Evolutionary conservation across 2,329 filamentous ascomycete species (phyloP).

Genomic region (Aspergillus ochraceus): DNA sequence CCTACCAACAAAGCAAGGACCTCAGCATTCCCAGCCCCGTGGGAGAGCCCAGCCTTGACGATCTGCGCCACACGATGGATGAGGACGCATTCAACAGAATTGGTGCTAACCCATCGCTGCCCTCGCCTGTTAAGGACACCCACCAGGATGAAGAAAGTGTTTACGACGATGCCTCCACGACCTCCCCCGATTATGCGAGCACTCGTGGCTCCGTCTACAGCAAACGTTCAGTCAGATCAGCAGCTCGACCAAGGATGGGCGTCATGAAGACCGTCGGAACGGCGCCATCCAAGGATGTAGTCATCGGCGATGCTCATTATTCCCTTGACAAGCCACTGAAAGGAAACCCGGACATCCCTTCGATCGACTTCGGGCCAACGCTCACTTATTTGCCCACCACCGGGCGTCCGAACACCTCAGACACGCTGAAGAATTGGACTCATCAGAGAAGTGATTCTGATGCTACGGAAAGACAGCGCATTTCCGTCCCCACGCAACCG

Average conservation of each 20-base stretch:
- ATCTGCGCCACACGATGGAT: conserved; percentile 45
- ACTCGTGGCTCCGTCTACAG: conserved; percentile 57
- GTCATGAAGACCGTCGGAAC: conserved; percentile 75
- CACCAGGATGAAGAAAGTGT: conserved; percentile 40
- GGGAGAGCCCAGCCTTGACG: conserved; percentile 41
- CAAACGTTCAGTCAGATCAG: conserved; percentile 39
- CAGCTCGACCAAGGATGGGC: conserved; percentile 69
- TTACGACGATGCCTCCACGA: conserved; percentile 64
- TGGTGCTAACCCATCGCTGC: conserved; percentile 28
- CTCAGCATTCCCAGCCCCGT: conserved; percentile 20
- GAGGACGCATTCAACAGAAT: conserved; percentile 54
- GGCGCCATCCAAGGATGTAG: conserved; percentile 43
- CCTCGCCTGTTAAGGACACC: conserved; percentile 27
- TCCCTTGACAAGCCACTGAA: conserved; percentile 31
- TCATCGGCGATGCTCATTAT: conserved; percentile 50
- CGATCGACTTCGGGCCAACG: conserved; percentile 84
- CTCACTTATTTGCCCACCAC: conserved; percentile 63
- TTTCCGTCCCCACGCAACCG: conserved; percentile 21
- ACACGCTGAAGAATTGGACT: conserved; percentile 46
- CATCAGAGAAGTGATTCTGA: conserved; percentile 36
- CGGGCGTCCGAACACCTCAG: conserved; percentile 57
- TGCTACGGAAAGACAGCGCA: conserved; percentile 30
- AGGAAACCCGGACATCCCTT: conserved; percentile 61
- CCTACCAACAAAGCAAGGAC: conserved; percentile 32
- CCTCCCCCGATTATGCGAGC: conserved; percentile 77